Base-by-base conservation (phyloP, 2,329 filamentous ascomycete species). In the Leptographium lundbergii region DNA sequence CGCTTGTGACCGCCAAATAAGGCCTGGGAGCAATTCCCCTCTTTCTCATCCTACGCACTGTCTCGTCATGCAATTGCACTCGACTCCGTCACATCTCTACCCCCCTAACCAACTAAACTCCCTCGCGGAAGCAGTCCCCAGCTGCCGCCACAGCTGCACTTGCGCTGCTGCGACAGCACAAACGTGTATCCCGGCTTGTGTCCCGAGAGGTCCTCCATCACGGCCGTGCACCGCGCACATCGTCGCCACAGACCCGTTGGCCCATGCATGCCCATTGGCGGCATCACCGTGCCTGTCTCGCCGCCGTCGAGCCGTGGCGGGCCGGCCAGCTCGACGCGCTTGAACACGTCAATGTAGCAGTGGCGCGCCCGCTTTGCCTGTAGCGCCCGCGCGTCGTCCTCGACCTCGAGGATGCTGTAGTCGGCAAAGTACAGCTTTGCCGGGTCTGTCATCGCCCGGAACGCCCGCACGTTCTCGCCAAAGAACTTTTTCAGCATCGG, bases 401-500 rank as follows among this genome's bases (percentile, higher is more conserved):
- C 77, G 17, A 89, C 74, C 6, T 87, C 86, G 13, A 94, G 75
- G 68, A 88, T 80, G 55, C 77, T 77, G 59, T 85, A 89, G 67
- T 94, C 82, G 55, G 82, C 81, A 70, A 90, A 87, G 72, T 88
- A 88, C 55, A 95, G 76, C 61, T 79, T 79, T 11, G 85, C 80
- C 32, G 82, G 78, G 63, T 94, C 83, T 13, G 85, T 77, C 58
- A 80, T 76, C 6, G 74, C 74, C 48, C 80, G 77, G 58, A 91
- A 78, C 24, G 76, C 74, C 0, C 75, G 75, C 32, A 90, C 71
- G 53, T 84, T 80, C 32, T 75, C 74, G 36, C 77, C 76, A 61
- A 92, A 84, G 60, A 86, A 78, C 58, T 81, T 82, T 62, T 84
- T 80, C n/a, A 90, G 77, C 42, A 88, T 81, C 19, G 74, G 67